Evolutionary conservation across 805 yeast genomes (phyloP), one percentile per base, ranked within the genome.

Genomic region (Saturnispora sekii): DNA sequence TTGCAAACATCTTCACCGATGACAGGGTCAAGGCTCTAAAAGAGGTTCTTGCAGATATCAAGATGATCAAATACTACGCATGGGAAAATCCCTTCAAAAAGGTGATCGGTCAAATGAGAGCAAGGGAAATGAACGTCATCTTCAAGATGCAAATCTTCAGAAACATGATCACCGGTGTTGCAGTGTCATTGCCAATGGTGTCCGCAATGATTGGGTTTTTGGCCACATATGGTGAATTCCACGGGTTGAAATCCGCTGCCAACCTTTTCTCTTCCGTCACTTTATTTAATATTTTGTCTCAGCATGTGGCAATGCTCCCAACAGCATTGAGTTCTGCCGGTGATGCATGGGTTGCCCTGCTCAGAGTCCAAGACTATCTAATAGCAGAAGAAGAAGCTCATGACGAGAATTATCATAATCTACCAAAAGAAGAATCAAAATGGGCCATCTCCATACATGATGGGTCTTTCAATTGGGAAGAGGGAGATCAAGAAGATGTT

Each of bases 71-170:
- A 65, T 84, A 74, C 60, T 89, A 88, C 60, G 84, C 94, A 1
- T 89, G 96, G 96, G 97, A 89, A 63, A 70, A 69, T 30, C 88
- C 96, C 1, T 89, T 86, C 59, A 70, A 70, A 44, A 60, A 70
- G 9, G 66, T 72, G 43, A 72, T 89, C 32, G 56, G 75, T 12
- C 70, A 67, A 10, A 68, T 76, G 26, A 74, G 97, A 59, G 54
- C 58, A 0, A 57, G 66, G 16, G 97, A 88, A 63, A 79, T 84
- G 73, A 53, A 56, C 4, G 66, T 69, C 41, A 72, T 89, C 48
- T 71, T 78, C 50, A 67, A 64, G 43, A 74, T 86, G 68, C 89
- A 84, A 55, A 67, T 79, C 36, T 59, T 76, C 28, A 76, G 89
- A 59, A 84, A 76, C 53, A 50, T 70, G 16, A 60, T 81, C 39